These are phyloP conservation scores for Royoungia palumana DNA, from an alignment of 768 basidiomycete genomes.

Conservation along the genomic window DNA sequence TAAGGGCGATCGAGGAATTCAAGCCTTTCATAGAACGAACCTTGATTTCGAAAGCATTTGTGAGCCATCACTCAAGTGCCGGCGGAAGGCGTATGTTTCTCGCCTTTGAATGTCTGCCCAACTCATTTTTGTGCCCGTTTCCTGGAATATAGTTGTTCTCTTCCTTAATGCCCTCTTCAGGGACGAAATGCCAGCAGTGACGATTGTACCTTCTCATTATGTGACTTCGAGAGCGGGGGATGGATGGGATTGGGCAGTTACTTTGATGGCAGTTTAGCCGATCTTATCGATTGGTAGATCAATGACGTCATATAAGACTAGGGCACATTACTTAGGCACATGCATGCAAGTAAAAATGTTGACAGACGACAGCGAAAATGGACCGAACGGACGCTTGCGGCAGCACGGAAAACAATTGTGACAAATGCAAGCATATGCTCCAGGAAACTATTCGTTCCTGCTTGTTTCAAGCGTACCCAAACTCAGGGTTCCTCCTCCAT, in stretches of 20 bases:
- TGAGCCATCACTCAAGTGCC: slow-evolving; percentile 7
- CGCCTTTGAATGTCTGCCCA: not conserved
- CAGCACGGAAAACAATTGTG: not conserved
- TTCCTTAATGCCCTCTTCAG: slow-evolving; percentile 23
- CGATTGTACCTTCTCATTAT: slow-evolving; percentile 19
- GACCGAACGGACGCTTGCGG: slow-evolving; percentile 4
- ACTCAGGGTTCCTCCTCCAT: slow-evolving; percentile 55
- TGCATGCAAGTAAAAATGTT: slow-evolving; percentile 1
- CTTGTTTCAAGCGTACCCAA: not conserved
- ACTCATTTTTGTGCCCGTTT: not conserved
- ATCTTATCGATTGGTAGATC: not conserved
- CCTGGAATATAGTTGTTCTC: slow-evolving; percentile 11
- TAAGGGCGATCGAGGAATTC: slow-evolving; percentile 16
- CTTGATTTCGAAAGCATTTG: slow-evolving; percentile 26
- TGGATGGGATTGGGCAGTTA: slow-evolving; percentile 29
- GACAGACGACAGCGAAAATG: not conserved
- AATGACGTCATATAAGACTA: not conserved
- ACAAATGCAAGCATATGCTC: slow-evolving; percentile 16
- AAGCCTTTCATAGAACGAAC: slow-evolving; percentile 21
- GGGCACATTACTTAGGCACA: not conserved
- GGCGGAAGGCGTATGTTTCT: slow-evolving; percentile 17
- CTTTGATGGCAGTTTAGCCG: slow-evolving; percentile 27
- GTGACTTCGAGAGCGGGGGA: slow-evolving; percentile 21
- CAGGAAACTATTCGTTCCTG: not conserved
- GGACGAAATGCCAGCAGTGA: slow-evolving; percentile 26